phyloP scores from a whole-genome alignment of 202 grass and related monocot species.

The Brachypodium distachyon region DNA sequence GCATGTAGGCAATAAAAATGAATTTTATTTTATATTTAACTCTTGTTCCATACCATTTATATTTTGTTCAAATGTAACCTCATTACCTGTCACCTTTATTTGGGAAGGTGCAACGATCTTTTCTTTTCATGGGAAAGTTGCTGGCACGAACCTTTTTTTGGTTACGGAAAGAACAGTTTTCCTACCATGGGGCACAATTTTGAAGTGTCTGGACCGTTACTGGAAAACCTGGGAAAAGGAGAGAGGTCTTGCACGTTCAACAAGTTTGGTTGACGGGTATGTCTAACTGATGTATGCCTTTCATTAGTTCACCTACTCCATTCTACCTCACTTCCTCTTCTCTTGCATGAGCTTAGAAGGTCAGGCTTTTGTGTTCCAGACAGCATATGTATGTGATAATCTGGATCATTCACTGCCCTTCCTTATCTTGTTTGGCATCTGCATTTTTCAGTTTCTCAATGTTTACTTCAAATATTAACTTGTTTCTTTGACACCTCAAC shows the following conservation, averaged over 20 bases:
- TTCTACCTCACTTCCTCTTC: not conserved
- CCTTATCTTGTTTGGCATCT: not conserved
- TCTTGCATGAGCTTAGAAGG: not conserved
- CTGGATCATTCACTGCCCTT: not conserved
- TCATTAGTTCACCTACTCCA: not conserved
- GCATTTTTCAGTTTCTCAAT: not conserved
- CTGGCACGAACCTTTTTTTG: slow-evolving; percentile 3
- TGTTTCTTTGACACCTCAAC: not conserved
- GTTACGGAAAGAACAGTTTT: not conserved
- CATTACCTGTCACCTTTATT: not conserved
- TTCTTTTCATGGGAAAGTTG: not conserved
- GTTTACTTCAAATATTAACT: not conserved
- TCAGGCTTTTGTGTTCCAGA: not conserved
- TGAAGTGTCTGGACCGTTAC: not conserved
- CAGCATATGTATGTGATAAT: slow-evolving; percentile 4
- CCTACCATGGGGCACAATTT: not conserved
- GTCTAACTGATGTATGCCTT: not conserved
- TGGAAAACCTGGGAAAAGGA: not conserved
- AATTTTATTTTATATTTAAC: not conserved
- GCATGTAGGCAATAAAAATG: not conserved
- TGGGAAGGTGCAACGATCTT: not conserved
- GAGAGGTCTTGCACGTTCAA: not conserved
- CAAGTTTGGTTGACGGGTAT: not conserved
- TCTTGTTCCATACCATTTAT: not conserved
- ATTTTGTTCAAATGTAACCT: not conserved